These are phyloP conservation scores for Jacaranda copaia DNA, from an alignment of 257 asterid genomes.

Conservation along the genomic window DNA sequence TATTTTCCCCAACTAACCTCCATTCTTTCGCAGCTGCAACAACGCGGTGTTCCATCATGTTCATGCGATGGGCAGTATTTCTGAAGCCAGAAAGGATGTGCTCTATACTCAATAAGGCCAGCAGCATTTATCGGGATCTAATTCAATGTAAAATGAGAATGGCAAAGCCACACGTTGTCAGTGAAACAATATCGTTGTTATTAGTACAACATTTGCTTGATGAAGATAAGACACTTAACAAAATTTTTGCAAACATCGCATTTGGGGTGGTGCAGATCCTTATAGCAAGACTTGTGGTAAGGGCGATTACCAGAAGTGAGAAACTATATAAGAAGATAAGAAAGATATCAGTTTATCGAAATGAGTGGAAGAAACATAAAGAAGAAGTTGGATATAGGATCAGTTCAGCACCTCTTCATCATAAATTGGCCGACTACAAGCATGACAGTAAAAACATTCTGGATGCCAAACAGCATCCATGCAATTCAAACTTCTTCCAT, in stretches of 20 bases:
- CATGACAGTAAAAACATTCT: constrained; percentile 74
- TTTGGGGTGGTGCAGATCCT: constrained; percentile 77
- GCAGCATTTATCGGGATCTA: constrained; percentile 75
- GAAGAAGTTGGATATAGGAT: not conserved
- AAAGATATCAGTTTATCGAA: constrained; percentile 7
- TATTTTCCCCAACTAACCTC: constrained; percentile 57
- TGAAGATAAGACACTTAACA: constrained; percentile 56
- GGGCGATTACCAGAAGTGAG: constrained; percentile 63
- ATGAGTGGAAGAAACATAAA: not conserved
- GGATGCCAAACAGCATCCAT: constrained; percentile 91
- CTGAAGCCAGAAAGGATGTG: constrained; percentile 86
- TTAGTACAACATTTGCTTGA: not conserved
- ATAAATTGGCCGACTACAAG: constrained; percentile 71
- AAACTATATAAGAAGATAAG: constrained; percentile 52
- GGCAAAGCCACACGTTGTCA: not conserved
- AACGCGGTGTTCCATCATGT: constrained; percentile 81
- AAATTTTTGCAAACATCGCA: constrained; percentile 83
- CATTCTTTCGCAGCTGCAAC: constrained; percentile 96
- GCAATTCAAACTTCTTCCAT: constrained; percentile 71
- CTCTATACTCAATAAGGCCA: constrained; percentile 82
- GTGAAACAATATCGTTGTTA: too few relatives aligned
- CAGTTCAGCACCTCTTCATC: constrained; percentile 70
- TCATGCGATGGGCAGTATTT: constrained; percentile 94
- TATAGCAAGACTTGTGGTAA: constrained; percentile 79
- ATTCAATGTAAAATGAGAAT: not conserved